These are phyloP conservation scores for Castanea crenata DNA, from an alignment of 306 rosid species.

Conservation along the genomic window DNA sequence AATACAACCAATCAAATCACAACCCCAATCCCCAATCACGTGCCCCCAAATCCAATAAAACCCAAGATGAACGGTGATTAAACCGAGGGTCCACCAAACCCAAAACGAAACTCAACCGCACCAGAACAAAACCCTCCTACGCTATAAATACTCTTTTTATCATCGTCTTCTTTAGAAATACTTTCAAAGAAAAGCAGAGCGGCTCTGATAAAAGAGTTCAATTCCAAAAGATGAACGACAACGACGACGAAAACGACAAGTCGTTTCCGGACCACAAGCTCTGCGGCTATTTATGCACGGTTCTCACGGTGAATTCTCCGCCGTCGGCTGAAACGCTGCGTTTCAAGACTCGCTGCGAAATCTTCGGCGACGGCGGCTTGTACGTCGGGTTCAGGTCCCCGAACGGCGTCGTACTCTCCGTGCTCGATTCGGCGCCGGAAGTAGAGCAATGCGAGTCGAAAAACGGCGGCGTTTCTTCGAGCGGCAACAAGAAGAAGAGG, in stretches of 20 bases:
- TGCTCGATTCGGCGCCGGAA: constrained; percentile 11
- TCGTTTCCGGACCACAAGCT: constrained; percentile 58
- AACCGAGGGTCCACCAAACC: neutral
- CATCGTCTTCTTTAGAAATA: neutral
- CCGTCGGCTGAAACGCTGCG: constrained; percentile 2
- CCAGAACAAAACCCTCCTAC: neutral
- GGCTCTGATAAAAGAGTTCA: neutral
- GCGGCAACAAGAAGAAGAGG: neutral
- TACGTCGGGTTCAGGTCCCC: constrained; percentile 41
- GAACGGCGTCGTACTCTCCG: constrained; percentile 39
- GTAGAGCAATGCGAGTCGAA: constrained; percentile 31
- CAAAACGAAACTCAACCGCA: neutral
- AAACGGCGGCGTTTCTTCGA: neutral
- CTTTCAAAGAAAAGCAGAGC: no score
- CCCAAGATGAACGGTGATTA: neutral
- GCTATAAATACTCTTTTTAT: no score
- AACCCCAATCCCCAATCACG: neutral
- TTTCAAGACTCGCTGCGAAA: constrained; percentile 39
- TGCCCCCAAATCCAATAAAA: neutral
- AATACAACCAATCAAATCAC: no score
- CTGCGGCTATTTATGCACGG: constrained; percentile 75
- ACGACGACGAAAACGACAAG: constrained; percentile 17
- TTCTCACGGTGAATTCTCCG: constrained; percentile 37
- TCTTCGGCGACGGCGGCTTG: constrained; percentile 24
- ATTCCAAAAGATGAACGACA: neutral